Conservation (phyloP, 257 asterid species). For the Solanum rostratum region DNA sequence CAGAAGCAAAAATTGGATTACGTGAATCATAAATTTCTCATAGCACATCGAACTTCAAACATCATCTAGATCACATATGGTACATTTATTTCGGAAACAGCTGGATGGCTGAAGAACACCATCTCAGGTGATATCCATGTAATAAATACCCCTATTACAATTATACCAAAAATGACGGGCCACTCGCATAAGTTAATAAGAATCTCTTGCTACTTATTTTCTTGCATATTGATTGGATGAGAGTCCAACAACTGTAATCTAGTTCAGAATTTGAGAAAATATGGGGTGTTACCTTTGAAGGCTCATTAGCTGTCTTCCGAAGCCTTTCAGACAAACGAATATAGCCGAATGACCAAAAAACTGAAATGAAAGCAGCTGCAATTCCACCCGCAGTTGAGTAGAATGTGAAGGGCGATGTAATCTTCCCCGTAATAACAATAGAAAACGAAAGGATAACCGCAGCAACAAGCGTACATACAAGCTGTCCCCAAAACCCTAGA, state of each 20-base stretch:
- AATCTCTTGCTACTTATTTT: not conserved
- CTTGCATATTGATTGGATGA: not conserved
- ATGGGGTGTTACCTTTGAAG: slow-evolving; percentile 63
- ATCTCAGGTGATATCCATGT: not conserved
- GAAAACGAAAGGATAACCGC: slow-evolving; percentile 93
- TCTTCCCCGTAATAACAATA: slow-evolving; percentile 57
- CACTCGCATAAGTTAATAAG: not conserved
- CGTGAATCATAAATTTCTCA: not conserved
- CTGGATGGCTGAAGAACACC: not conserved
- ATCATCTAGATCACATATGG: not conserved
- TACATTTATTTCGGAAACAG: not conserved
- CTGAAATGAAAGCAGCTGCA: slow-evolving; percentile 87
- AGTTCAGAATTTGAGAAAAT: not conserved
- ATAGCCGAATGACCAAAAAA: slow-evolving; percentile 95
- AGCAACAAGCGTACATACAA: slow-evolving; percentile 66
- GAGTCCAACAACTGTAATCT: not conserved
- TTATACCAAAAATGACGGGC: not conserved
- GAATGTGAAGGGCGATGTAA: slow-evolving; percentile 81
- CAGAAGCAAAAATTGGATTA: not conserved
- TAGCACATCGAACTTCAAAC: not conserved
- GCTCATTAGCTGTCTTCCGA: slow-evolving; percentile 65
- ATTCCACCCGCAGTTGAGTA: slow-evolving; percentile 87
- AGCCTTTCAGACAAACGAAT: slow-evolving; percentile 79
- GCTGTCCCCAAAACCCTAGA: slow-evolving; percentile 95
- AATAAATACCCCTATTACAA: not conserved